Conservation (phyloP, 1,139 yeast genomes). For the Lodderomyces oxycetoniae region DNA sequence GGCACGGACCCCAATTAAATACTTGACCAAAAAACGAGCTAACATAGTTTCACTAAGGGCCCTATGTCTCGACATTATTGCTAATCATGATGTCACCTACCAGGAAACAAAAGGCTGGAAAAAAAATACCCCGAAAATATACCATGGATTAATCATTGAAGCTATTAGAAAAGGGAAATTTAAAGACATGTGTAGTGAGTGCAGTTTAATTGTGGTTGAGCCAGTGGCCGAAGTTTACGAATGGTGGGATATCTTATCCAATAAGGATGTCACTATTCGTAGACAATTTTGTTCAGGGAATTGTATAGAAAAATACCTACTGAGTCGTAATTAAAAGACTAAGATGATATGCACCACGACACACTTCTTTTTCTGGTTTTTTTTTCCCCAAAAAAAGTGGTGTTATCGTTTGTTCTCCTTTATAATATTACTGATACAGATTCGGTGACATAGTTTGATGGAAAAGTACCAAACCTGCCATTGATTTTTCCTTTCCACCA, state of each 20-base stretch:
- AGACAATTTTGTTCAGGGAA: conserved; percentile 38
- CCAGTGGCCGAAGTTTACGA: conserved; percentile 41
- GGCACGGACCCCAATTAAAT: conserved; percentile 25
- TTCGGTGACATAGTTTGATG: conserved; percentile 46
- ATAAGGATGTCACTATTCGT: conserved; percentile 35
- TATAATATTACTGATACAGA: background rate
- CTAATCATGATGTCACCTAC: conserved; percentile 41
- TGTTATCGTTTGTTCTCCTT: background rate
- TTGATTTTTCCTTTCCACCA: conserved; percentile 62
- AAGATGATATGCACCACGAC: conserved; percentile 5
- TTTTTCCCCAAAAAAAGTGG: background rate
- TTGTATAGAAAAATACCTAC: conserved; percentile 28
- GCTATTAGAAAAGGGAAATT: conserved; percentile 41
- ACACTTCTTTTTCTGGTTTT: too few species aligned
- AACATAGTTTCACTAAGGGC: conserved; percentile 25
- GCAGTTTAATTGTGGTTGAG: conserved; percentile 34
- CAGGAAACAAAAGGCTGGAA: conserved; percentile 44
- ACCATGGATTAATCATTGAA: conserved; percentile 29
- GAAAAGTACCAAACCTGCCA: conserved; percentile 50
- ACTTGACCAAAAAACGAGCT: conserved; percentile 11
- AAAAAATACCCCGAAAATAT: conserved; percentile 31
- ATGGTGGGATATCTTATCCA: conserved; percentile 46
- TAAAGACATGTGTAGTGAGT: conserved; percentile 34
- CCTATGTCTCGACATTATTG: conserved; percentile 33
- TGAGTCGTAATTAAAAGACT: conserved; percentile 8